Evolutionary conservation across 1,139 yeast genomes (phyloP), one percentile per base, ranked within the genome.

Genomic region (Tardiomyces digboiensis): DNA sequence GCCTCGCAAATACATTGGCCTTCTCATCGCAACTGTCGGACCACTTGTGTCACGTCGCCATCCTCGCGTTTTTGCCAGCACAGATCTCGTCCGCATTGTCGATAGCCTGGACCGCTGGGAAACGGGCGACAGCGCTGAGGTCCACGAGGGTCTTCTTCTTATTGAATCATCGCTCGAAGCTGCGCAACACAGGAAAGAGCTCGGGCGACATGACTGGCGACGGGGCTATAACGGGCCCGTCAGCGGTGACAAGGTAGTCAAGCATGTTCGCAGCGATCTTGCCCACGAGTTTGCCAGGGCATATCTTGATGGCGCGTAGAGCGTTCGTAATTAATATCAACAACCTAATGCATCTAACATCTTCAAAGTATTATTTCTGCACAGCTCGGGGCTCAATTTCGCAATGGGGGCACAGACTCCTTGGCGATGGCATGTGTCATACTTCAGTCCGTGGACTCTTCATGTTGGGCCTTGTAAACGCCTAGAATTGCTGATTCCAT

Each of bases 31-130:
- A 54, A 70, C 46, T 70, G 45, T 51, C 6, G 40, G 51, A 21
- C 54, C 56, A 10, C 45, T 57, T 36, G 44, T 55, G 20, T 44
- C 49, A 8, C 44, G 49, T 2, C 43, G 46, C 12, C 44, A 42
- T 20, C 53, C 53, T 3, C 45, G 52, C 8, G 51, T 54, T 20
- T 52, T 58, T 43, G 45, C 44, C 13, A 42, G 51, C 2, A 19
- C 73, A 1, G 79, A 76, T 44, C 59, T 76, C 43, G 66, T 76
- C 19, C 59, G 69, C 16, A 61, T 76, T 23, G 68, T 76, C 42
- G 76, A 72, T 46, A 66, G 74, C 26, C 59, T 77, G 29, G 78
- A 76, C 52, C 60, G 60, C 38, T 77, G 67, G 62, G 77, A 75
- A 61, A 55, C 13, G 33, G 44, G 40, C 22, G 46, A 39, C 10